Evolutionary conservation across 2,329 filamentous ascomycete genomes (phyloP).

Genomic region (Fusarium siculi): DNA sequence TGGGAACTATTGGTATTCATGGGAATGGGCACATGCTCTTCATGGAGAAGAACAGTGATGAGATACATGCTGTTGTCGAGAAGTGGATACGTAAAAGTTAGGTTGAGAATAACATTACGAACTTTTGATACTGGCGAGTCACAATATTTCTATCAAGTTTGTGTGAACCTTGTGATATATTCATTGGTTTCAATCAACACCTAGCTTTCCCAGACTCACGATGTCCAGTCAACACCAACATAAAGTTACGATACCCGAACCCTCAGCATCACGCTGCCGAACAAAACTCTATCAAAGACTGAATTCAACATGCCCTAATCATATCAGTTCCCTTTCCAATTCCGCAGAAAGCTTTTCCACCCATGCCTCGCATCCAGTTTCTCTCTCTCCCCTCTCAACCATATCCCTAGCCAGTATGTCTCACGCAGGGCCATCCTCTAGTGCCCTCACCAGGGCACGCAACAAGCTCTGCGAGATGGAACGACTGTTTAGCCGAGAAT

Average conservation of each 20-base stretch:
- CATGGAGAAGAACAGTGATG: constrained; percentile 41
- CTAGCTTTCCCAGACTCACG: neutral
- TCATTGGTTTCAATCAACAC: neutral
- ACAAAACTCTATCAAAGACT: neutral
- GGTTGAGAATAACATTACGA: neutral
- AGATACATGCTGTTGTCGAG: constrained; percentile 27
- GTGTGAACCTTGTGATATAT: neutral
- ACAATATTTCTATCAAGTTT: neutral
- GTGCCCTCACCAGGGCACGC: neutral
- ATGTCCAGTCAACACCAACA: neutral
- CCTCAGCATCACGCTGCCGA: neutral
- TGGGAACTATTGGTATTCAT: constrained; percentile 31
- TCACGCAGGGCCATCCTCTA: fast-evolving
- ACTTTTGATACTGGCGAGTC: fast-evolving
- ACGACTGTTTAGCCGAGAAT: neutral
- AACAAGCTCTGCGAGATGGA: neutral
- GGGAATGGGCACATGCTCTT: constrained; percentile 42
- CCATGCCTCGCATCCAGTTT: neutral
- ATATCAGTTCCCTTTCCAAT: too few species aligned
- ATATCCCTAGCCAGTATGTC: neutral
- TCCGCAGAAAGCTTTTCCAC: neutral
- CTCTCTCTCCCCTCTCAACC: neutral
- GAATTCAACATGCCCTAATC: too few species aligned
- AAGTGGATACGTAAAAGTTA: constrained; percentile 15
- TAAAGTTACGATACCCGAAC: neutral